Conservation (phyloP, 2,329 filamentous ascomycete species). For the Pyrenophora seminiperda region DNA sequence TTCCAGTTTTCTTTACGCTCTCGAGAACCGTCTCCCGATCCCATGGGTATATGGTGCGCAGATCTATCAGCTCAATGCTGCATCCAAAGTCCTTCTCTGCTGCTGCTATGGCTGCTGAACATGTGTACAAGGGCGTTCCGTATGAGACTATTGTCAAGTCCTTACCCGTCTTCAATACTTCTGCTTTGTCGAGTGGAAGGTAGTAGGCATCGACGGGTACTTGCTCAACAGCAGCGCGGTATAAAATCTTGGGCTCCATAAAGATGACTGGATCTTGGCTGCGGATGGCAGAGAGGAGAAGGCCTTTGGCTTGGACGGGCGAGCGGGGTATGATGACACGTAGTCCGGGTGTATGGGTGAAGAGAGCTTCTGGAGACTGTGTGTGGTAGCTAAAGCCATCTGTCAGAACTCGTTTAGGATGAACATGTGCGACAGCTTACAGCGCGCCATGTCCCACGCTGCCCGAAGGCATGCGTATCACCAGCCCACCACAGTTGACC, state of each 20-base stretch:
- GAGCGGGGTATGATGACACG: conserved; percentile 85
- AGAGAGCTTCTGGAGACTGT: conserved; percentile 86
- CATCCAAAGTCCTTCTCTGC: conserved; percentile 77
- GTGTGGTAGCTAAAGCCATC: conserved; percentile 68
- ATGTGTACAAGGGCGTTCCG: conserved; percentile 86
- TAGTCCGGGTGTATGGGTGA: conserved; percentile 84
- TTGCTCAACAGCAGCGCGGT: conserved; percentile 88
- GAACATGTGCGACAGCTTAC: conserved; percentile 44
- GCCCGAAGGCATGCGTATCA: conserved; percentile 87
- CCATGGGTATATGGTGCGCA: conserved; percentile 91
- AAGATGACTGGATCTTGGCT: conserved; percentile 87
- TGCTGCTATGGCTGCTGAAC: conserved; percentile 74
- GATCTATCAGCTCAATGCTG: conserved; percentile 82
- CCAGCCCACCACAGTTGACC: conserved; percentile 71
- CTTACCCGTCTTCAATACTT: conserved; percentile 78
- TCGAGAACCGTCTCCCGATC: conserved; percentile 79
- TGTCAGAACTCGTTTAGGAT: conserved; percentile 9
- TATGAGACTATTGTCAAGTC: conserved; percentile 87
- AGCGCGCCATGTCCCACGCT: conserved; percentile 87
- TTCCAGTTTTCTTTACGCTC: conserved; percentile 85
- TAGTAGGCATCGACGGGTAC: conserved; percentile 81
- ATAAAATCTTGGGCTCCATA: conserved; percentile 92
- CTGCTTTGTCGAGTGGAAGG: conserved; percentile 84
- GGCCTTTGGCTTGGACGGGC: conserved; percentile 84
- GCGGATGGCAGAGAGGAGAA: conserved; percentile 75